Conservation (phyloP, 495 filamentous ascomycete species). For the Ascobolus immersus region DNA sequence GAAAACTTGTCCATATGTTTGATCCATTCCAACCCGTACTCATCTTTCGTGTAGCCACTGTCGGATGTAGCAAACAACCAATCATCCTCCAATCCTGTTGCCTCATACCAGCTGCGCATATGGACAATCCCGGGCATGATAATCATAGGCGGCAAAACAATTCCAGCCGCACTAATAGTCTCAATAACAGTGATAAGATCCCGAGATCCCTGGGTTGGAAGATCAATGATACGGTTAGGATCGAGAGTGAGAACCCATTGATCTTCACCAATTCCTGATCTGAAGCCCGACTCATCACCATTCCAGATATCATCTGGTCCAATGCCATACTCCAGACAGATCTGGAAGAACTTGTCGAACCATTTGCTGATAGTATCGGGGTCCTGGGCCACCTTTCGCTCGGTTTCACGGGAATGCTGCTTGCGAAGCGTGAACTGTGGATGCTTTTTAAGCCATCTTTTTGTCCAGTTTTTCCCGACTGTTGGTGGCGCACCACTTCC, state of each 20-base stretch:
- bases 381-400: constrained; percentile 3
- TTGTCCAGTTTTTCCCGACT: constrained; percentile 4
- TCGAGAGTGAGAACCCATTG: constrained; percentile 12
- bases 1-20: constrained; percentile 5
- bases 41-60: constrained; percentile 5
- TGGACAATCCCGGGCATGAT: constrained; percentile 2
- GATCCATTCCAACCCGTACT: constrained; percentile 1
- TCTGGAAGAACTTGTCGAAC: constrained; percentile 6
- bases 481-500: too few species aligned
- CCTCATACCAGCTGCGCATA: not conserved
- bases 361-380: constrained; percentile 4
- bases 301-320: constrained; percentile 9
- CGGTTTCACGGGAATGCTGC: constrained; percentile 1
- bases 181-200: constrained; percentile 7
- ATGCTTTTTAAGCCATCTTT: constrained; percentile 8
- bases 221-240: not conserved
- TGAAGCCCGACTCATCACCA: constrained; percentile 13
- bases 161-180: constrained; percentile 3
- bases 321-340: constrained; percentile 3
- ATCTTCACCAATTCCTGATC: constrained; percentile 9
- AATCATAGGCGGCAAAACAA: constrained; percentile 5
- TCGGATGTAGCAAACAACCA: too few species aligned
- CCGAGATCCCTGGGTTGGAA: constrained; percentile 1
- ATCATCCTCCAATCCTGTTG: not conserved
- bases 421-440: constrained; percentile 7